Conservation (phyloP, 2,329 filamentous ascomycete genomes). For the Fusarium graminum region DNA sequence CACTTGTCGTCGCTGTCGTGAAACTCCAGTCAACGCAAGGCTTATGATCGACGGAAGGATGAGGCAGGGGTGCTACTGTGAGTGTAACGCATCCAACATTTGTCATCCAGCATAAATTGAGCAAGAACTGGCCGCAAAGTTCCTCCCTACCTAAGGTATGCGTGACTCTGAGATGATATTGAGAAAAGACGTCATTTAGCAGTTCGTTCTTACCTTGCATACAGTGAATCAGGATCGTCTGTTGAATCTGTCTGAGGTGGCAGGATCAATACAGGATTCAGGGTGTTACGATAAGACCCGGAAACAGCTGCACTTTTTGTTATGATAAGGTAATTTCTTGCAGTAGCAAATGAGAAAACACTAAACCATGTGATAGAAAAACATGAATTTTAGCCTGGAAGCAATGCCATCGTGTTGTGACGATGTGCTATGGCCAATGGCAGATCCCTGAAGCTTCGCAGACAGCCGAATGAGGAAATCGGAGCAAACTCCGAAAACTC, state of each 20-base stretch:
- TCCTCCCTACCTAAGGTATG: too few species aligned
- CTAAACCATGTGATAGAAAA: too few species aligned
- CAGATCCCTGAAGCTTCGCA: not conserved
- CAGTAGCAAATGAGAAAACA: too few species aligned
- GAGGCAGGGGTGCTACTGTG: constrained; percentile 20
- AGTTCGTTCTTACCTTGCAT: too few species aligned
- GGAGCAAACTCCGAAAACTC: constrained; percentile 46
- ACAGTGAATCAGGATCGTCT: too few species aligned
- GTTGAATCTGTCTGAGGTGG: too few species aligned
- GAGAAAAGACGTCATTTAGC: too few species aligned
- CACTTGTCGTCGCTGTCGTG: not conserved
- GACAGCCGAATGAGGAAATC: constrained; percentile 39
- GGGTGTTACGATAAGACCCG: not conserved
- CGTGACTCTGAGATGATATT: not conserved
- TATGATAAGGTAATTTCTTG: too few species aligned
- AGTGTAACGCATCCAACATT: constrained; percentile 9
- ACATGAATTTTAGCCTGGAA: too few species aligned
- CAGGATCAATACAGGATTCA: too few species aligned
- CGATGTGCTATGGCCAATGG: constrained; percentile 32
- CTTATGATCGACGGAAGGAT: constrained; percentile 3
- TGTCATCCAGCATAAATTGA: constrained; percentile 14
- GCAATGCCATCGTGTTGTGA: not conserved
- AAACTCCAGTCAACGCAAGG: not conserved
- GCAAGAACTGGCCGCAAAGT: not conserved
- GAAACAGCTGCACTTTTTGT: not conserved